Percentiles rank a stretch among this genome's conserved stretches.
These are phyloP conservation scores for Suhomyces emberorum DNA, from an alignment of 805 yeast species.

Conservation along the genomic window DNA sequence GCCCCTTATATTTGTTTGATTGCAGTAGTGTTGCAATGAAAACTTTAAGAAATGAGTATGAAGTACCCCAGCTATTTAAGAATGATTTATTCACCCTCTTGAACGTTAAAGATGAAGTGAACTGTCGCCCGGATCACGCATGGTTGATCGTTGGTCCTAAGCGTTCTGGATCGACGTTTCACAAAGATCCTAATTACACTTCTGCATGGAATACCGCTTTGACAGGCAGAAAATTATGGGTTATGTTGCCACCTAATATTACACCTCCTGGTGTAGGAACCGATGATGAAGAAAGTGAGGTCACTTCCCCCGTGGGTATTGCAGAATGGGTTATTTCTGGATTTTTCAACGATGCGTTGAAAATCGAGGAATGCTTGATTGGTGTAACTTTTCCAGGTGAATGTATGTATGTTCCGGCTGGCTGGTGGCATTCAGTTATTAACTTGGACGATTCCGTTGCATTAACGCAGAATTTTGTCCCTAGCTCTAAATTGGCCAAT, in stretches of 20 bases:
- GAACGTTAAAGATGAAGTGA: slow-evolving; percentile 17
- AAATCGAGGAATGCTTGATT: slow-evolving; percentile 54
- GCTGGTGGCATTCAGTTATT: slow-evolving; percentile 97
- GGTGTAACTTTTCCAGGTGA: slow-evolving; percentile 81
- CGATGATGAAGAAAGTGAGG: slow-evolving; percentile 76
- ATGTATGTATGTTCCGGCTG: slow-evolving; percentile 86
- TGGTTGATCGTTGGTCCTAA: slow-evolving; percentile 87
- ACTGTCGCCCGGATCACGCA: slow-evolving; percentile 82
- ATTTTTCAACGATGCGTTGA: slow-evolving; percentile 66
- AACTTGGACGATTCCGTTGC: slow-evolving; percentile 82
- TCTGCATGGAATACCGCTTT: slow-evolving; percentile 87
- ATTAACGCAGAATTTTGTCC: slow-evolving; percentile 85
- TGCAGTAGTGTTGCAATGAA: slow-evolving; percentile 69
- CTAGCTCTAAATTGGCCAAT: slow-evolving; percentile 54
- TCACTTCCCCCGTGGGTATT: slow-evolving; percentile 85
- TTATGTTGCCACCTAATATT: slow-evolving; percentile 76
- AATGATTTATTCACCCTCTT: slow-evolving; percentile 63
- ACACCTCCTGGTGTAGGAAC: slow-evolving; percentile 86
- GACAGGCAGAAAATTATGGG: slow-evolving; percentile 77
- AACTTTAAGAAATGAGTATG: slow-evolving; percentile 51
- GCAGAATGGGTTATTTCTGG: slow-evolving; percentile 91
- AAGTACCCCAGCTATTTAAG: slow-evolving; percentile 51
- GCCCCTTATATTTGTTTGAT: slow-evolving; percentile 83
- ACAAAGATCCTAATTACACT: slow-evolving; percentile 88
- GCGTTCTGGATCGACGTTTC: slow-evolving; percentile 85